Evolutionary conservation across 2,329 filamentous ascomycete species (phyloP).

Genomic region (Leptoxyphium fumago): DNA sequence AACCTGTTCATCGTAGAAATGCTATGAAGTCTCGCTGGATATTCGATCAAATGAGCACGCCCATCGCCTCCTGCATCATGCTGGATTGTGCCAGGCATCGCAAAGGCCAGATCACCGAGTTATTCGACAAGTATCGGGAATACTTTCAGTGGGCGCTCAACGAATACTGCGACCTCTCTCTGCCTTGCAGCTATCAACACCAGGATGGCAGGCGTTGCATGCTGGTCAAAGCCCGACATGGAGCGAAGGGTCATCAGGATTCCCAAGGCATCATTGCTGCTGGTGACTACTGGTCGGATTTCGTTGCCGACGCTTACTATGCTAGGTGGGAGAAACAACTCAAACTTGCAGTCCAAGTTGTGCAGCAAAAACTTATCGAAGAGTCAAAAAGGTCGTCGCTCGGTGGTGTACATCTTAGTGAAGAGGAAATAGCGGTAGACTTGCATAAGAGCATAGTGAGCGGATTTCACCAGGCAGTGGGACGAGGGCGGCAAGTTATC

Average conservation of each 20-base stretch:
- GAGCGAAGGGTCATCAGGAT: constrained; percentile 11
- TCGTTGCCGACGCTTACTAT: constrained; percentile 7
- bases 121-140: constrained; percentile 22
- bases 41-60: constrained; percentile 23
- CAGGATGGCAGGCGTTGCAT: constrained; percentile 17
- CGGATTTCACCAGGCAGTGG: constrained; percentile 13
- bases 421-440: constrained; percentile 7
- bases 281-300: constrained; percentile 4
- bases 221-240: constrained; percentile 24
- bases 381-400: not conserved
- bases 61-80: constrained; percentile 34
- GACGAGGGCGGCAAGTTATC: constrained; percentile 9
- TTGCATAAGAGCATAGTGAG: constrained; percentile 5
- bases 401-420: constrained; percentile 1
- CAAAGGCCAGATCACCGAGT: constrained; percentile 1
- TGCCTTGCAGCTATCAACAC: constrained; percentile 25
- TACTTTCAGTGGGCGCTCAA: constrained; percentile 20
- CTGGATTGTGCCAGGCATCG: constrained; percentile 22
- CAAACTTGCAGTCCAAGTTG: not conserved
- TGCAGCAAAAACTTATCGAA: not conserved
- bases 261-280: constrained; percentile 2
- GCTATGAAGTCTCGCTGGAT: constrained; percentile 12
- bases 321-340: constrained; percentile 7
- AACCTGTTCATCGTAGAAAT: constrained; percentile 6
- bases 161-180: constrained; percentile 26